Conservation (phyloP, 164 flowering plant genomes). For the Magnolia sinica region DNA sequence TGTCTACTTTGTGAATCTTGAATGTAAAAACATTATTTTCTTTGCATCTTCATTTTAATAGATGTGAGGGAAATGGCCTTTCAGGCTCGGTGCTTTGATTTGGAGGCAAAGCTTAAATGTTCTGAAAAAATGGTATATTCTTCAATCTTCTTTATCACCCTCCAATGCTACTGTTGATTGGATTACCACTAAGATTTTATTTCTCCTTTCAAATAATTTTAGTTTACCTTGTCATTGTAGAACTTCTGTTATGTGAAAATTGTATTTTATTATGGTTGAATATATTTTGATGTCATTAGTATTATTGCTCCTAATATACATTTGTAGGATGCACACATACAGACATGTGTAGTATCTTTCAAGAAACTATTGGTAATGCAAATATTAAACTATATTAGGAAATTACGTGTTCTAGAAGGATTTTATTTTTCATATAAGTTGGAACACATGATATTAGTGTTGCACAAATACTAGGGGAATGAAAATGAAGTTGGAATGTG, state of each 20-base stretch:
- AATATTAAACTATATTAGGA: too few species aligned
- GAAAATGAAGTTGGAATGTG: too few species aligned
- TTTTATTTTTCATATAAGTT: too few species aligned
- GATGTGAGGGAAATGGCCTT: not conserved
- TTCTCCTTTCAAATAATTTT: not conserved
- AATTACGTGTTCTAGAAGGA: too few species aligned
- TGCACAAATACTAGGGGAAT: too few species aligned
- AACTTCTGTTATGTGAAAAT: not conserved
- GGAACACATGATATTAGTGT: too few species aligned
- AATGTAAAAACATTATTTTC: not conserved
- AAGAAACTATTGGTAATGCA: too few species aligned
- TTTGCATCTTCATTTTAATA: not conserved
- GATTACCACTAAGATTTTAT: not conserved
- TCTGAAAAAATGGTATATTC: conserved; percentile 20
- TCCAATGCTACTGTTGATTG: not conserved
- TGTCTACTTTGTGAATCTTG: conserved; percentile 4
- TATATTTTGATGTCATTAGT: not conserved
- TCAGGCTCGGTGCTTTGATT: conserved; percentile 64
- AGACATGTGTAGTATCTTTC: too few species aligned
- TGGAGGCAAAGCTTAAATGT: conserved; percentile 57
- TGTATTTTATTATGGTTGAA: not conserved
- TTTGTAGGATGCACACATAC: too few species aligned
- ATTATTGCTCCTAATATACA: too few species aligned
- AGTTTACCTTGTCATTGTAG: not conserved
- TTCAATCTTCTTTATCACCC: not conserved